Evolutionary conservation across 169 alveolate species (phyloP), one percentile per base, ranked within the genome.

Genomic region (Theileria annulata): DNA sequence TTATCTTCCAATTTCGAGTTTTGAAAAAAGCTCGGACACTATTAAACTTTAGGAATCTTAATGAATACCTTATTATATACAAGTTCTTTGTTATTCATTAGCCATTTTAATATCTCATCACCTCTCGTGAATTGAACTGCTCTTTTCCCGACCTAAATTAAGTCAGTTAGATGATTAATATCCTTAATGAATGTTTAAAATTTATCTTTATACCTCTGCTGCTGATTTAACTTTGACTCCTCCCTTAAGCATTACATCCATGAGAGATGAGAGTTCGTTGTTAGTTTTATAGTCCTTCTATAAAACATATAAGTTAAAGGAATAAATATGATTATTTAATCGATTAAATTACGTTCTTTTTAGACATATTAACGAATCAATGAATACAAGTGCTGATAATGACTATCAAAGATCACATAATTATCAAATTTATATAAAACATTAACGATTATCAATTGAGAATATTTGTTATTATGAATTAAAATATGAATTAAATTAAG

Each of bases 111-210:
- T 66, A 92, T 85, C 60, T 92, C 96, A 58, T 91, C 93, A 60
- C 95, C 96, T 60, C 96, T 78, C 21, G 92, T 87, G 74, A 91
- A 92, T 42, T 92, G 95, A 37, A 92, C 96, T 27, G 96, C 96
- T 64, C 96, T 79, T 73, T 91, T 92, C 49, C 96, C 96, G 54
- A 92, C 88, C 88, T 81, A 63, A 71, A 48, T 31, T 13, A 1
- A 13, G 13, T 25, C 8, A 1, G 13, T 25, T 0, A 56, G 17
- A 56, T 2, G 8, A 4, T 21, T 25, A 56, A 21, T 56, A 31
- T 37, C 28, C 10, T 64, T 35, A 28, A 12, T 56, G 10, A 59
- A n/a, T 0, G 0, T 9, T 31, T n/a, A 70, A n/a, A 10, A 3
- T 2, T 1, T 5, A 28, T 2, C 2, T 5, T 19, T 23, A 49